Percentiles rank a stretch among this genome's conserved stretches.
These are phyloP conservation scores for Aspergillus sp. DNA, from an alignment of 2,329 filamentous ascomycete species.

Conservation along the genomic window DNA sequence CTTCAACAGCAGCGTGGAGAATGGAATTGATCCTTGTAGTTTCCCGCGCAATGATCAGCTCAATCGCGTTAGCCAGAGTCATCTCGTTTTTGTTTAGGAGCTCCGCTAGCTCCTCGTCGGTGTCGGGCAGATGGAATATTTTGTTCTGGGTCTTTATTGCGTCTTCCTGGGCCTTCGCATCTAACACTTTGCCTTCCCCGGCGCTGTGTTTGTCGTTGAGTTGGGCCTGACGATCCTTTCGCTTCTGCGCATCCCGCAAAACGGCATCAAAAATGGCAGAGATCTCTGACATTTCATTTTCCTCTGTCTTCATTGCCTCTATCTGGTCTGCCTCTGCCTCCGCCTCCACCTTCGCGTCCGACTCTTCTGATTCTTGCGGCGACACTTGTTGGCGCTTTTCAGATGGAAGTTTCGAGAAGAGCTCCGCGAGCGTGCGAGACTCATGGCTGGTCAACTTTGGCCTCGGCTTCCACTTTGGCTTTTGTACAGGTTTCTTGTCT, in stretches of 20 bases:
- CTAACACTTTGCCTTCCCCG: neutral
- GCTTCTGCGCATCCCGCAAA: slow-evolving; percentile 18
- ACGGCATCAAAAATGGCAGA: slow-evolving; percentile 26
- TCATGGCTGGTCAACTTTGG: slow-evolving; percentile 17
- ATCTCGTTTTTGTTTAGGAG: slow-evolving; percentile 15
- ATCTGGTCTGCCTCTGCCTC: slow-evolving; percentile 1
- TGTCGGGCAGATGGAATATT: neutral
- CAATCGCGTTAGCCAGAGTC: slow-evolving; percentile 22
- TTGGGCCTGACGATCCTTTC: neutral
- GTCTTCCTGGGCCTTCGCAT: neutral
- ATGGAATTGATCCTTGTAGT: slow-evolving; percentile 30
- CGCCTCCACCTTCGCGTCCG: neutral
- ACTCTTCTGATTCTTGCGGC: neutral
- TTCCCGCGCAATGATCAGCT: slow-evolving; percentile 31
- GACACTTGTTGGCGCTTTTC: slow-evolving; percentile 5
- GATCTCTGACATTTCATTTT: slow-evolving; percentile 24
- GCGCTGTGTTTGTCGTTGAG: neutral
- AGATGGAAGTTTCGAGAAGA: slow-evolving; percentile 14
- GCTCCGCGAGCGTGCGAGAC: slow-evolving; percentile 14
- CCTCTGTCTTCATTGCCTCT: neutral
- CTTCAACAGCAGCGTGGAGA: slow-evolving; percentile 29
- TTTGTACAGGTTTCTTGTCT: neutral
- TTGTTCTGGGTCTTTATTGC: neutral
- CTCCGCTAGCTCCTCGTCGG: slow-evolving; percentile 9
- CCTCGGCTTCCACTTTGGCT: slow-evolving; percentile 9